phyloP scores from a whole-genome alignment of 2,329 filamentous ascomycete species.

The Diaporthe velutina region DNA sequence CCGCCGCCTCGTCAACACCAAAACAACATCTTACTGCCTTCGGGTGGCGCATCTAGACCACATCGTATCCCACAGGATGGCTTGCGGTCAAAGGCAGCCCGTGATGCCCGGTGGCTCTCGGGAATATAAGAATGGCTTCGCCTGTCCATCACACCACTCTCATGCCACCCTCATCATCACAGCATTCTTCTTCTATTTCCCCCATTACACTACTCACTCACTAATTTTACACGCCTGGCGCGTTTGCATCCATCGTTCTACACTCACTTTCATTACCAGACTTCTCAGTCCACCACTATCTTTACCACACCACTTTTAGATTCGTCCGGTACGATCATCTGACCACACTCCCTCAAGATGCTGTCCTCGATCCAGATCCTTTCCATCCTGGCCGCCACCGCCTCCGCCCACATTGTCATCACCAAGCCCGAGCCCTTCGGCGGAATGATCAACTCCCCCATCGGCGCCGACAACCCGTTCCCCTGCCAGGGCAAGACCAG shows the following conservation, averaged over 20 bases:
- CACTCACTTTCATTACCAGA: slow-evolving; percentile 18
- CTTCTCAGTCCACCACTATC: slow-evolving; percentile 23
- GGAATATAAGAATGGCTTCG: slow-evolving; percentile 15
- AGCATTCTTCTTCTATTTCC: slow-evolving; percentile 4
- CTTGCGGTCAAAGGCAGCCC: not conserved
- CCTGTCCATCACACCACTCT: slow-evolving; percentile 14
- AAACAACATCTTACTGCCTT: slow-evolving; percentile 2
- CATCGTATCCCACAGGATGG: slow-evolving; percentile 19
- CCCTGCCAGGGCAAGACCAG: slow-evolving; percentile 13
- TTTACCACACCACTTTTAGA: slow-evolving; percentile 20
- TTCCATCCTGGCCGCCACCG: slow-evolving; percentile 25
- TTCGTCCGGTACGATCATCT: slow-evolving; percentile 25
- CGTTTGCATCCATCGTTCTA: slow-evolving; percentile 17
- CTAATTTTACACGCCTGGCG: slow-evolving; percentile 28
- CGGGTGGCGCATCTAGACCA: slow-evolving; percentile 1
- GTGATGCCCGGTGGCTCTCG: not conserved
- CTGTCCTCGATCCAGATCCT: slow-evolving; percentile 30
- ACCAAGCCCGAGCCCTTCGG: not conserved
- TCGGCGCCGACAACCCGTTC: not conserved
- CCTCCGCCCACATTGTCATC: slow-evolving; percentile 29
- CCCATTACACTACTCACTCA: slow-evolving; percentile 15
- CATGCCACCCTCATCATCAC: slow-evolving; percentile 25
- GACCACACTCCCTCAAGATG: slow-evolving; percentile 28
- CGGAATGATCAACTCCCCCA: slow-evolving; percentile 8
- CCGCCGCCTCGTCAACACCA: slow-evolving; percentile 15